A percentile compares a stretch with the other conserved stretches of the same genome.
These are phyloP conservation scores for Millerago galiae DNA, from an alignment of 805 yeast genomes.

Conservation along the genomic window DNA sequence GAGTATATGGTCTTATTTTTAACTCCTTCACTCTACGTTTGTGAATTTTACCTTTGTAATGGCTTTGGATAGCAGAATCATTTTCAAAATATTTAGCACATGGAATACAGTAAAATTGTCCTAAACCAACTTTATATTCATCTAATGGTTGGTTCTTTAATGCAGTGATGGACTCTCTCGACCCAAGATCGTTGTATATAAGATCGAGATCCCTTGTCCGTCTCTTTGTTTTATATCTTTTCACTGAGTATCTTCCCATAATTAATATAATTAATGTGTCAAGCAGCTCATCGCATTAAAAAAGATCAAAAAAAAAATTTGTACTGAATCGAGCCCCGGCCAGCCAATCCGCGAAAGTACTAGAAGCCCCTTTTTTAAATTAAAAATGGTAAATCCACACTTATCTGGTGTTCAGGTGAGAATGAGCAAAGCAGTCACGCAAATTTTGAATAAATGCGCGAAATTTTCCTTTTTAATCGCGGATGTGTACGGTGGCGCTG, in stretches of 20 bases:
- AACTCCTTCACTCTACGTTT: slow-evolving; percentile 79
- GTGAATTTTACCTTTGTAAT: slow-evolving; percentile 71
- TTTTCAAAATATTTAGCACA: slow-evolving; percentile 91
- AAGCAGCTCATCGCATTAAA: slow-evolving; percentile 3
- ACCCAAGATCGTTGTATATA: slow-evolving; percentile 67
- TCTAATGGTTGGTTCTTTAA: slow-evolving; percentile 80
- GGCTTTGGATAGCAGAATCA: slow-evolving; percentile 64
- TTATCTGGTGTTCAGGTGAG: background rate
- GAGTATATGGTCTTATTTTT: slow-evolving; percentile 75
- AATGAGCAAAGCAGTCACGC: slow-evolving; percentile 6
- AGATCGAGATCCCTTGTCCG: slow-evolving; percentile 80
- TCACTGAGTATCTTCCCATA: slow-evolving; percentile 87
- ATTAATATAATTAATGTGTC: slow-evolving; percentile 1
- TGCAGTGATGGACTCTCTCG: slow-evolving; percentile 53
- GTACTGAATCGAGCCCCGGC: no score
- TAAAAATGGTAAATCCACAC: no score
- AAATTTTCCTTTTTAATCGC: background rate
- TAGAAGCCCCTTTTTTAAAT: no score
- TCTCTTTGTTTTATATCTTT: slow-evolving; percentile 85
- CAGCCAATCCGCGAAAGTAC: background rate
- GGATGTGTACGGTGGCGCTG: background rate
- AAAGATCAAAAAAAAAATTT: slow-evolving; percentile 3
- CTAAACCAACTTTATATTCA: slow-evolving; percentile 89
- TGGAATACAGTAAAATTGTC: slow-evolving; percentile 89
- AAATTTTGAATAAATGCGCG: background rate